A percentile compares a stretch with the other conserved stretches of the same genome.
Conservation (phyloP, 2,329 filamentous ascomycete species). For the Endocalyx cinctus region DNA sequence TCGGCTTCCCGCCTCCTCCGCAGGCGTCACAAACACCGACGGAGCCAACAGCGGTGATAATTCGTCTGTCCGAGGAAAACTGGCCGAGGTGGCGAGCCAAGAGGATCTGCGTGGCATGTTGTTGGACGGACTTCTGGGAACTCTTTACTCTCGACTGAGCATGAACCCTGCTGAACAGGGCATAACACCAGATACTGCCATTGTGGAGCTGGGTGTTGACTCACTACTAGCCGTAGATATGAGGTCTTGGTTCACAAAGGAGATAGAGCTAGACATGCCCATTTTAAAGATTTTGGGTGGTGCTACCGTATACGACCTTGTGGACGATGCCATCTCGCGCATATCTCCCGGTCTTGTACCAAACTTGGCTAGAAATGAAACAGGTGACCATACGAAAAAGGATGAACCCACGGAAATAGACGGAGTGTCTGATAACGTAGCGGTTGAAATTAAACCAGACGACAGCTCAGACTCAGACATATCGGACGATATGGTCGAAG, state of each 20-base stretch:
- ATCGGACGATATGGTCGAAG: neutral
- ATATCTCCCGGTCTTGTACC: slow-evolving; percentile 6
- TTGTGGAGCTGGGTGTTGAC: slow-evolving; percentile 23
- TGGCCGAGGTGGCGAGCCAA: slow-evolving; percentile 1
- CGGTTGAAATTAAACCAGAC: too few species aligned
- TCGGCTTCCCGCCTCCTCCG: neutral
- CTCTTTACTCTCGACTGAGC: slow-evolving; percentile 5
- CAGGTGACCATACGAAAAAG: neutral
- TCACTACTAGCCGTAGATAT: slow-evolving; percentile 31
- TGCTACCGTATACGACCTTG: slow-evolving; percentile 9
- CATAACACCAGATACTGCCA: slow-evolving; percentile 5
- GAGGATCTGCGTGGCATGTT: slow-evolving; percentile 2
- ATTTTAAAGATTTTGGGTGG: slow-evolving; percentile 33
- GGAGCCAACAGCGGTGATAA: neutral
- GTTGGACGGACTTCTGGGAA: slow-evolving; percentile 7
- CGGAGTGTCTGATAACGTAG: neutral
- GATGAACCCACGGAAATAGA: neutral
- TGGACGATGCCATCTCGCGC: neutral
- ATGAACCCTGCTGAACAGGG: slow-evolving; percentile 7
- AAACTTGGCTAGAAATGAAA: slow-evolving; percentile 3
- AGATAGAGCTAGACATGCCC: slow-evolving; percentile 38
- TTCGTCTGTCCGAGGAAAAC: slow-evolving; percentile 2
- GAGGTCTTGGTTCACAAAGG: slow-evolving; percentile 43
- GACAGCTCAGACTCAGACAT: too few species aligned
- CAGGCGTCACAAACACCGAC: neutral